Evolutionary conservation across 331 rosid species (phyloP).

Genomic region (Malus hybrid): DNA sequence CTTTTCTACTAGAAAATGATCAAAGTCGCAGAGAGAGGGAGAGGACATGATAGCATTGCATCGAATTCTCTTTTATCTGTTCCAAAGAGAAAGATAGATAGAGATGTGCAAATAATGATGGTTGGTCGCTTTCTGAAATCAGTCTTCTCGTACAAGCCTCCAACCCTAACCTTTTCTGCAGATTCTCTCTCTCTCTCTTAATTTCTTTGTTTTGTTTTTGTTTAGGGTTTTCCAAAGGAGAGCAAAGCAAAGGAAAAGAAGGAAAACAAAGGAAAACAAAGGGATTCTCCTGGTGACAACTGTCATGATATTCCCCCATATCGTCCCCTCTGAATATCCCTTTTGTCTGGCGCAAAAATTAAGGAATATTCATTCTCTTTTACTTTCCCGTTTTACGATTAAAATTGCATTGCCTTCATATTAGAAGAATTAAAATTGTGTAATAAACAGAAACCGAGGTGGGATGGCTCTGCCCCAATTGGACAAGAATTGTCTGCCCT

Average conservation of each 20-base stretch:
- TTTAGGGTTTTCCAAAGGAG: not conserved
- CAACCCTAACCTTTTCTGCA: slow-evolving; percentile 42
- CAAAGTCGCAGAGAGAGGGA: slow-evolving; percentile 7
- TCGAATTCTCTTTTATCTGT: slow-evolving; percentile 50
- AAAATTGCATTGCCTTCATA: not conserved
- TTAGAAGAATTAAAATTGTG: not conserved
- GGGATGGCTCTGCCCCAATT: not conserved
- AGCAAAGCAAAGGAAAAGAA: slow-evolving; percentile 8
- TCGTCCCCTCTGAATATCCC: slow-evolving; percentile 71
- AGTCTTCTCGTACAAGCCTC: slow-evolving; percentile 43
- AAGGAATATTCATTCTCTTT: slow-evolving; percentile 37
- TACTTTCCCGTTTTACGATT: not conserved
- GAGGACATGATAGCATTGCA: slow-evolving; percentile 20
- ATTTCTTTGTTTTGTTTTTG: slow-evolving; percentile 1
- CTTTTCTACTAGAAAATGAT: not conserved
- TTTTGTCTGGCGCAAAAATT: slow-evolving; percentile 46
- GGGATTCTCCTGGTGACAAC: slow-evolving; percentile 46
- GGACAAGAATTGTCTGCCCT: not conserved
- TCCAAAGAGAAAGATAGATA: slow-evolving; percentile 13
- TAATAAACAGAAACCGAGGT: slow-evolving; percentile 17
- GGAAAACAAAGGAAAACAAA: slow-evolving; percentile 4
- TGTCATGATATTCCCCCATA: slow-evolving; percentile 50
- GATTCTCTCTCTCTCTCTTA: slow-evolving; percentile 26
- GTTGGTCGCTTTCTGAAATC: slow-evolving; percentile 64
- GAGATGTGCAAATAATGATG: slow-evolving; percentile 33